Conservation (phyloP, 139 green algal genomes). For the Helicosporidium sp. region DNA sequence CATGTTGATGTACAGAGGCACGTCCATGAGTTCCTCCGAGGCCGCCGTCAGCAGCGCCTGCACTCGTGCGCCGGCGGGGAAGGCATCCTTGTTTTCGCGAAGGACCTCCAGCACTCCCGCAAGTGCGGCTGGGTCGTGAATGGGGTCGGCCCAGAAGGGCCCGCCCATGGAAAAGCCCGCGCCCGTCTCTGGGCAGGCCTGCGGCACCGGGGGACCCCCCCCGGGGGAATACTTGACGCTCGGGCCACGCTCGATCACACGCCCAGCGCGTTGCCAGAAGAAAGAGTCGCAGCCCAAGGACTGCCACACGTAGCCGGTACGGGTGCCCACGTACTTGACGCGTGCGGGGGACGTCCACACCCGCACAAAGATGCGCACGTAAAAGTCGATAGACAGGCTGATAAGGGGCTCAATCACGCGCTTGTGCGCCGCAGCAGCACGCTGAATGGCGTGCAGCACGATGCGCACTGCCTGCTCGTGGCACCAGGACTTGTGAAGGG, state of each 20-base stretch:
- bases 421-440: conserved; percentile 56
- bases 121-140: conserved; percentile 67
- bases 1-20: conserved; percentile 60
- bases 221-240: conserved; percentile 36
- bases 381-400: conserved; percentile 85
- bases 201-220: conserved; percentile 34
- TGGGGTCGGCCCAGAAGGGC: conserved; percentile 71
- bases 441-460: conserved; percentile 69
- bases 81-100: not conserved
- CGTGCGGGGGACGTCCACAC: conserved; percentile 41
- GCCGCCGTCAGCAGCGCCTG: conserved; percentile 51
- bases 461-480: conserved; percentile 90
- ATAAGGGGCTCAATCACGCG: conserved; percentile 79
- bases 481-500: conserved; percentile 74
- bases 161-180: conserved; percentile 66
- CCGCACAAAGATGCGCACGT: conserved; percentile 83
- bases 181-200: conserved; percentile 54
- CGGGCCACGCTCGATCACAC: conserved; percentile 14
- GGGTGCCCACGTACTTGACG: conserved; percentile 48
- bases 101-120: conserved; percentile 17
- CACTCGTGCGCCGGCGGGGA: conserved; percentile 40
- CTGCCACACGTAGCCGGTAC: conserved; percentile 82
- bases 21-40: conserved; percentile 60
- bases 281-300: conserved; percentile 75
- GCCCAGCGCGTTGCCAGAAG: conserved; percentile 51